Conservation (phyloP, 2,329 filamentous ascomycete genomes). For the Aspergillus sp. region DNA sequence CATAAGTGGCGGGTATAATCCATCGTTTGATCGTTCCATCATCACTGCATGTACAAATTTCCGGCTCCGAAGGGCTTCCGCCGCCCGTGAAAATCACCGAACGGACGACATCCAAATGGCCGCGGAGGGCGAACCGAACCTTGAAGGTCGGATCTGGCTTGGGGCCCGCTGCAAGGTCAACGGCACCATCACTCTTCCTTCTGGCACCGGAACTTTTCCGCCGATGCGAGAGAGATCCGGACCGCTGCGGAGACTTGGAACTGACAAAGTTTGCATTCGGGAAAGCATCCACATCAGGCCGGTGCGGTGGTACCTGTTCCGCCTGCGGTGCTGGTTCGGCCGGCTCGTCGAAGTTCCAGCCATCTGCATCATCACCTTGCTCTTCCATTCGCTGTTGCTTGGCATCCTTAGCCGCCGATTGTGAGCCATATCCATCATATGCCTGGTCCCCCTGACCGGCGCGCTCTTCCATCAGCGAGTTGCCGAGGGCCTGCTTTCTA, state of each 20-base stretch:
- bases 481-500: slow-evolving; percentile 47
- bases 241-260: slow-evolving; percentile 75
- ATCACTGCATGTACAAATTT: slow-evolving; percentile 94
- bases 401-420: slow-evolving; percentile 48
- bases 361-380: slow-evolving; percentile 65
- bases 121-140: slow-evolving; percentile 85
- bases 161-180: slow-evolving; percentile 57
- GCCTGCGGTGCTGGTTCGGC: slow-evolving; percentile 54
- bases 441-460: slow-evolving; percentile 60
- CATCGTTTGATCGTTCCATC: slow-evolving; percentile 96
- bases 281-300: slow-evolving; percentile 86
- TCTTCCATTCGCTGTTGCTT: slow-evolving; percentile 47
- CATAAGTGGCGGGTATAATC: slow-evolving; percentile 84
- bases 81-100: slow-evolving; percentile 96
- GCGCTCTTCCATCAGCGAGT: slow-evolving; percentile 54
- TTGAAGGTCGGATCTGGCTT: slow-evolving; percentile 82
- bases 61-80: slow-evolving; percentile 90
- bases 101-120: slow-evolving; percentile 90
- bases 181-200: slow-evolving; percentile 62
- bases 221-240: slow-evolving; percentile 67
- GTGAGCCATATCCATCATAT: slow-evolving; percentile 61
- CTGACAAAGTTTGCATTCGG: slow-evolving; percentile 75
- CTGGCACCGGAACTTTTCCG: slow-evolving; percentile 79
- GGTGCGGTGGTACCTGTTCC: slow-evolving; percentile 55
- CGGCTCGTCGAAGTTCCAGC: slow-evolving; percentile 91